Evolutionary conservation across 2,329 filamentous ascomycete species (phyloP), one percentile per base, ranked within the genome.

Genomic region (Didymella sp.): DNA sequence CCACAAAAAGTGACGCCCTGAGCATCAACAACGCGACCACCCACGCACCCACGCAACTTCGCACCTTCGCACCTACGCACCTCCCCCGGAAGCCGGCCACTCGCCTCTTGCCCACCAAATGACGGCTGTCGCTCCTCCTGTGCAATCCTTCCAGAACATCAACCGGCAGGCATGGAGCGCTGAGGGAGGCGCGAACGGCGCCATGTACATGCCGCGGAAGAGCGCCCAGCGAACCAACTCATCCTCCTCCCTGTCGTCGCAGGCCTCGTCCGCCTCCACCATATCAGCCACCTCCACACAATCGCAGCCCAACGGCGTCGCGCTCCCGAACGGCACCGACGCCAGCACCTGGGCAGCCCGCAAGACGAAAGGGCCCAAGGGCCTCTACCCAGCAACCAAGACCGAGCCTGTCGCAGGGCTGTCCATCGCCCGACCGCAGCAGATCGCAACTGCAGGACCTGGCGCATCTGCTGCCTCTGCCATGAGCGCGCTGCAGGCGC

Each of bases 181-280:
- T 81, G 82, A 83, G 77, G 80, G 79, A 77, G 80, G 80, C 73
- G 80, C 84, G 79, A 86, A 84, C 79, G 82, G 83, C 74, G 82
- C 85, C 80, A 93, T 96, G 85, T 91, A 96, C 76, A 89, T 91
- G 84, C 90, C 91, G 72, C 91, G 92, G 69, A 97, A 96, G 80
- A 67, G 85, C 73, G 84, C 92, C 60, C 91, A 94, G 76, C 88
- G 94, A 75, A 89, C 89, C 72, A 96, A 92, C 81, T 98, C 94
- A 31, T 95, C 92, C 56, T 96, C 92, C 4, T 96, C 93, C 42
- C 83, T 96, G 62, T 80, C 81, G 53, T 87, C 86, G 21, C 79
- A 78, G 53, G 79, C 81, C 30, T 90, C 91, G 13, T 86, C 87
- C 46, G 85, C 81, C 37, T 86, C 88, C 2, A 90, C 89, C 51